Evolutionary conservation across 768 basidiomycete species (phyloP).

Genomic region (Hypsizygus marmoreus): DNA sequence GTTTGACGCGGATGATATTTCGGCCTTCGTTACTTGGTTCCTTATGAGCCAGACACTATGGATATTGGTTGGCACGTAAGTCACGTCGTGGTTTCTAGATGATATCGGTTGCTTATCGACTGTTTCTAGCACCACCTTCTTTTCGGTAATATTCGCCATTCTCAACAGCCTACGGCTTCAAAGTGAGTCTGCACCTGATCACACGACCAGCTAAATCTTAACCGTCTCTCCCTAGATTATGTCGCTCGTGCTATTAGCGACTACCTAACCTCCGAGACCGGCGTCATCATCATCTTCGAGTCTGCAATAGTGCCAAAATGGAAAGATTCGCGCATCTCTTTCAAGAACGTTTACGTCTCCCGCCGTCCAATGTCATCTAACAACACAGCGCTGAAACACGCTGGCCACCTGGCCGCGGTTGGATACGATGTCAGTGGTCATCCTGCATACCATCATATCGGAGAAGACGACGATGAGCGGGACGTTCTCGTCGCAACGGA

Average conservation of each 20-base stretch:
- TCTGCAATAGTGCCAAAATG: slow-evolving; percentile 98
- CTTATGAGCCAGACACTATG: slow-evolving; percentile 94
- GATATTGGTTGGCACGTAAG: slow-evolving; percentile 93
- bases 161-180: slow-evolving; percentile 86
- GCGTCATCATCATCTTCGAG: slow-evolving; percentile 94
- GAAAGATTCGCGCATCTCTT: slow-evolving; percentile 93
- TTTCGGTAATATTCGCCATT: slow-evolving; percentile 89
- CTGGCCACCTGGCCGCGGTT: slow-evolving; percentile 57
- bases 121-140: slow-evolving; percentile 82
- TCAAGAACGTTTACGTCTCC: slow-evolving; percentile 95
- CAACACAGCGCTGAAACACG: slow-evolving; percentile 19
- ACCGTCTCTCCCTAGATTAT: slow-evolving; percentile 52
- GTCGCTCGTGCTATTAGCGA: slow-evolving; percentile 88
- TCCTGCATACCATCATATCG: slow-evolving; percentile 62
- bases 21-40: slow-evolving; percentile 95
- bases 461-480: slow-evolving; percentile 63
- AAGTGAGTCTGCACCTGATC: slow-evolving; percentile 44
- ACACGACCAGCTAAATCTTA: slow-evolving; percentile 1
- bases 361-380: slow-evolving; percentile 55
- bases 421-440: slow-evolving; percentile 81
- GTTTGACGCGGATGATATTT: slow-evolving; percentile 96
- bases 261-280: slow-evolving; percentile 91
- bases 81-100: slow-evolving; percentile 14
- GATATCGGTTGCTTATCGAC: neutral
- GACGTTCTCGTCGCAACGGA: slow-evolving; percentile 21